These are phyloP conservation scores for Gaeumannomyces sp. DNA, from an alignment of 2,329 filamentous ascomycete species.

Conservation along the genomic window DNA sequence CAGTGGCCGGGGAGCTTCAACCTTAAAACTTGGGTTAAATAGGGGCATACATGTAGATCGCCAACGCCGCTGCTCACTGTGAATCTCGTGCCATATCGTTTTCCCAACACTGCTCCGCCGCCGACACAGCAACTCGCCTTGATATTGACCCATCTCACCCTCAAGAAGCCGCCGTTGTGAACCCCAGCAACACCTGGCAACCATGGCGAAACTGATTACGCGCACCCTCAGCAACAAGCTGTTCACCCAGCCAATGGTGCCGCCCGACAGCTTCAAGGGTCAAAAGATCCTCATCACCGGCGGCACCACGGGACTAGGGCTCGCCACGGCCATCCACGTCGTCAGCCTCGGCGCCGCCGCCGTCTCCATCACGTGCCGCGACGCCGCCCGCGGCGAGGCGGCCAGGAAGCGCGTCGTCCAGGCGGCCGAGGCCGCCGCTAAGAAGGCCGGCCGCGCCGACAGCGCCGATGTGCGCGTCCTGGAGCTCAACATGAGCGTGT, in stretches of 20 bases:
- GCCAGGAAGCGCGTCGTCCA: conserved; percentile 29
- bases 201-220: not conserved
- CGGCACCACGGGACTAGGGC: conserved; percentile 33
- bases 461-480: conserved; percentile 15
- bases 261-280: conserved; percentile 18
- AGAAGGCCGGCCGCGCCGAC: not conserved
- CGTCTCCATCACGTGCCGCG: conserved; percentile 34
- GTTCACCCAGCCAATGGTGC: conserved; percentile 19
- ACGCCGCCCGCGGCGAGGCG: conserved; percentile 26
- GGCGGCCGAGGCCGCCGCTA: conserved; percentile 2
- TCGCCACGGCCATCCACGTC: conserved; percentile 33
- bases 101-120: not conserved
- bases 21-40: not conserved
- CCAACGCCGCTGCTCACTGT: not conserved
- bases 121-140: not conserved
- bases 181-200: not conserved
- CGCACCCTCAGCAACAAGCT: conserved; percentile 16
- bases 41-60: not conserved
- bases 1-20: not conserved
- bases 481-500: conserved; percentile 22
- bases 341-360: conserved; percentile 31
- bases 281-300: conserved; percentile 34
- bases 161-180: no score
- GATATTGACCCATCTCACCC: not conserved
- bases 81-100: not conserved